Percentiles rank a stretch among this genome's conserved stretches.
phyloP scores from a whole-genome alignment of 768 basidiomycete genomes.

The Xerocomellus chrysenteron region DNA sequence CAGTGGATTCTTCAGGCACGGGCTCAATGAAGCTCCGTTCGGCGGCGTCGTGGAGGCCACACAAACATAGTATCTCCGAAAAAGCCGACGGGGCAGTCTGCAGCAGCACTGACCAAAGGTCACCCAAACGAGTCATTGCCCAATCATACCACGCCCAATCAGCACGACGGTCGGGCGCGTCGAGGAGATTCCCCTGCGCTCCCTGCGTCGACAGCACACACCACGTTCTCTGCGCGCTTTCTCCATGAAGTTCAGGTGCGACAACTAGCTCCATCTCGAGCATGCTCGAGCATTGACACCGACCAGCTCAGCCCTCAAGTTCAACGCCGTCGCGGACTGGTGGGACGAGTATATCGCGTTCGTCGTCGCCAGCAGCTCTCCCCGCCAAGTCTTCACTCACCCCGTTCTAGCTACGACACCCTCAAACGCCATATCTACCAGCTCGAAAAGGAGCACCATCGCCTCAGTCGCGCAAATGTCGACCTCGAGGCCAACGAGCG shows the following conservation, averaged over 20 bases:
- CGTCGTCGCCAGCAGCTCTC: conserved; percentile 30
- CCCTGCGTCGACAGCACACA: neutral
- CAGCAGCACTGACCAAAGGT: neutral
- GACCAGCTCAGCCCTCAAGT: conserved; percentile 76
- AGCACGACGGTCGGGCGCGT: neutral
- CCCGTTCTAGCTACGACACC: conserved; percentile 64
- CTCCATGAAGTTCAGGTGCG: conserved; percentile 39
- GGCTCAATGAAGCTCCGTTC: too few relatives aligned
- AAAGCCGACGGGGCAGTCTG: neutral
- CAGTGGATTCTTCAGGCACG: conserved; percentile 5
- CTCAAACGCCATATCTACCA: conserved; percentile 86
- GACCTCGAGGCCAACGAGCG: conserved; percentile 70
- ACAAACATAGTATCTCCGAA: neutral
- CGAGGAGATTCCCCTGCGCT: conserved; percentile 28
- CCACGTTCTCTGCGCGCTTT: conserved; percentile 10
- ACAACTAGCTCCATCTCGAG: neutral
- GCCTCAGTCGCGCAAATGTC: conserved; percentile 36
- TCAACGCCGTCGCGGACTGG: conserved; percentile 91
- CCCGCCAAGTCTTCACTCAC: neutral
- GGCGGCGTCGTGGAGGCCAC: too few relatives aligned
- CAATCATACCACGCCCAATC: conserved; percentile 12
- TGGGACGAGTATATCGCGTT: conserved; percentile 90
- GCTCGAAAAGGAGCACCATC: conserved; percentile 73
- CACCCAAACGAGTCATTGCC: neutral
- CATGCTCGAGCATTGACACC: neutral